Evolutionary conservation across 306 rosid genomes (phyloP), one percentile per base, ranked within the genome.

Genomic region (Castanea crenata): DNA sequence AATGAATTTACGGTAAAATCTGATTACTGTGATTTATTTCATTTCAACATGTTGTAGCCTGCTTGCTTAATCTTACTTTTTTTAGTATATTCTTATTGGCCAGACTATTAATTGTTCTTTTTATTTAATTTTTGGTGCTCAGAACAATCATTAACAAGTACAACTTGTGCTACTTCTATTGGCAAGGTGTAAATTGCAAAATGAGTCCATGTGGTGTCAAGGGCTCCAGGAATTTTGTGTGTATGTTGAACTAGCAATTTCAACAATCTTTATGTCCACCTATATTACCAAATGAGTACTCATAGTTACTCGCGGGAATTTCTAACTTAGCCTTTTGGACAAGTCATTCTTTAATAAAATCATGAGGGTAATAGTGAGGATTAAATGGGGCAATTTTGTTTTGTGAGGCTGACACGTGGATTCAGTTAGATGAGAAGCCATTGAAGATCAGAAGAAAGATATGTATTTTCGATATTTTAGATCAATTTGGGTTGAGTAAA

Each of bases 1-100:
- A 69, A 84, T 70, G 99, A 94, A 84, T 92, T 94, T 86, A 95
- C 97, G 89, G 99, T 94, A 88, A 83, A 51, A 21, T 71, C 63
- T 55, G 54, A 74, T 21, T 25, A 6, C 19, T 3, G 18, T 44
- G 25, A 34, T 74, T 76, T 21, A 18, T 21, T 10, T 55, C 57
- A 44, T 58, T 11, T 55, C 69, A 29, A 20, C 10, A 35, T 0
- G 19, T 11, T 67, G n/a, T 29, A 0, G 31, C 32, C 3, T 56
- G 4, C 55, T 12, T 29, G 3, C 5, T 25, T 27, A 69, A 21
- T 27, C 75, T 4, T 35, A 3, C 75, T 77, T 63, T 51, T 1
- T 11, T 32, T 6, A 35, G 4, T 35, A 5, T 35, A 3, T 35
- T 35, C 41, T 35, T 35, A 35, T 35, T 35, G 41, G 41, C 5